These are phyloP conservation scores for Ogataea pignaliae DNA, from an alignment of 805 yeast genomes.

Conservation along the genomic window DNA sequence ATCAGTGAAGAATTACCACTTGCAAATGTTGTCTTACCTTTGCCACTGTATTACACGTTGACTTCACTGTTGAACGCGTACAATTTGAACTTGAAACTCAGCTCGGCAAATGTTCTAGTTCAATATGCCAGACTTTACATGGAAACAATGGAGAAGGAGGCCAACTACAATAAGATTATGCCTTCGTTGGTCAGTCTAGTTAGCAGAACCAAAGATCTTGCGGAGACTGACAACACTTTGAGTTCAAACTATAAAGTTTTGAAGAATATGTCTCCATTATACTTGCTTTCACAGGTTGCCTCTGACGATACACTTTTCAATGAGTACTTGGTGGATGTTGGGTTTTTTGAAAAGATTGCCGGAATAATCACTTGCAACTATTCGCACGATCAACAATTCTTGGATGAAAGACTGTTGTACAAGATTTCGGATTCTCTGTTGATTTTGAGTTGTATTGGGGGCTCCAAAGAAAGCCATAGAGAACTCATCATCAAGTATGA, in stretches of 20 bases:
- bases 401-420: conserved; percentile 27
- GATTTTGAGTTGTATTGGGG: conserved; percentile 34
- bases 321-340: conserved; percentile 31
- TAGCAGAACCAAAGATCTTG: conserved; percentile 14
- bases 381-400: conserved; percentile 17
- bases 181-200: conserved; percentile 22
- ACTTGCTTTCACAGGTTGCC: conserved; percentile 31
- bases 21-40: conserved; percentile 13
- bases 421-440: conserved; percentile 33
- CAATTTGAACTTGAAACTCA: conserved; percentile 20
- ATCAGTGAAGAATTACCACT: conserved; percentile 1
- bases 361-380: conserved; percentile 26
- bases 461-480: conserved; percentile 34
- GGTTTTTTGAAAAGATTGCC: conserved; percentile 30
- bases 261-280: conserved; percentile 31
- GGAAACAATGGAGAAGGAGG: conserved; percentile 8
- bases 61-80: conserved; percentile 22
- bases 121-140: conserved; percentile 20
- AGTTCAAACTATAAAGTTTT: conserved; percentile 20
- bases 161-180: conserved; percentile 20
- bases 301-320: conserved; percentile 30
- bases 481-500: conserved; percentile 30
- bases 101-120: conserved; percentile 26
- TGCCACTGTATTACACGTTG: conserved; percentile 25
- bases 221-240: conserved; percentile 13